phyloP scores from a whole-genome alignment of 306 rosid genomes.

The Bauhinia variegata region DNA sequence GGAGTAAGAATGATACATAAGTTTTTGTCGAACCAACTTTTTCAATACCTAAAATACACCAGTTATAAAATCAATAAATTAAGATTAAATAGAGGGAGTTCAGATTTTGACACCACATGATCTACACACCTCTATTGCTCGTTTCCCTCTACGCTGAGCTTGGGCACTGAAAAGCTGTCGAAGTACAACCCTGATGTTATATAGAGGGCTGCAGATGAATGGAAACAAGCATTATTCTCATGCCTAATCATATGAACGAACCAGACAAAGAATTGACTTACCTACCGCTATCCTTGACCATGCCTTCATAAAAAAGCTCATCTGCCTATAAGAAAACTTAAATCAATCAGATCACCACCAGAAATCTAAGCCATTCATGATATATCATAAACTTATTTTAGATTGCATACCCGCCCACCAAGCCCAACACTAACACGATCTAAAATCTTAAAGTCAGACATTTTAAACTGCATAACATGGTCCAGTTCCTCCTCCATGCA shows the following conservation, averaged over 20 bases:
- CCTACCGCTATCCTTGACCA: slow-evolving; percentile 72
- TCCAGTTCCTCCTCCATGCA: slow-evolving; percentile 76
- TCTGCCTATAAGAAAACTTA: slow-evolving; percentile 68
- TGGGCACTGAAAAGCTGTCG: slow-evolving; percentile 76
- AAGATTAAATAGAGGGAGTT: background rate
- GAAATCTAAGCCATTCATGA: slow-evolving; percentile 23
- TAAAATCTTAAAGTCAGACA: slow-evolving; percentile 74
- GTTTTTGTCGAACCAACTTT: slow-evolving; percentile 76
- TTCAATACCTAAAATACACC: slow-evolving; percentile 66
- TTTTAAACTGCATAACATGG: slow-evolving; percentile 79
- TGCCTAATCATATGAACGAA: slow-evolving; percentile 31
- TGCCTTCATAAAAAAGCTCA: slow-evolving; percentile 80
- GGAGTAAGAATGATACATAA: slow-evolving; percentile 93
- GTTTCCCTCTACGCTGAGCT: slow-evolving; percentile 92
- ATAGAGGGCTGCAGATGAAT: slow-evolving; percentile 74
- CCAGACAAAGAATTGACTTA: slow-evolving; percentile 46
- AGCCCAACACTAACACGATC: slow-evolving; percentile 77
- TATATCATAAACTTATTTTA: slow-evolving; percentile 20
- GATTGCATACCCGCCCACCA: slow-evolving; percentile 87
- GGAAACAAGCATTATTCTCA: slow-evolving; percentile 34
- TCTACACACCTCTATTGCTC: slow-evolving; percentile 83
- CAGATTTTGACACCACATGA: background rate
- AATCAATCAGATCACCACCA: slow-evolving; percentile 39
- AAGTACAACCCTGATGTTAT: slow-evolving; percentile 78
- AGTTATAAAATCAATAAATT: slow-evolving; percentile 10